phyloP scores from a whole-genome alignment of 768 basidiomycete genomes.

The Lactarius hengduanensis region DNA sequence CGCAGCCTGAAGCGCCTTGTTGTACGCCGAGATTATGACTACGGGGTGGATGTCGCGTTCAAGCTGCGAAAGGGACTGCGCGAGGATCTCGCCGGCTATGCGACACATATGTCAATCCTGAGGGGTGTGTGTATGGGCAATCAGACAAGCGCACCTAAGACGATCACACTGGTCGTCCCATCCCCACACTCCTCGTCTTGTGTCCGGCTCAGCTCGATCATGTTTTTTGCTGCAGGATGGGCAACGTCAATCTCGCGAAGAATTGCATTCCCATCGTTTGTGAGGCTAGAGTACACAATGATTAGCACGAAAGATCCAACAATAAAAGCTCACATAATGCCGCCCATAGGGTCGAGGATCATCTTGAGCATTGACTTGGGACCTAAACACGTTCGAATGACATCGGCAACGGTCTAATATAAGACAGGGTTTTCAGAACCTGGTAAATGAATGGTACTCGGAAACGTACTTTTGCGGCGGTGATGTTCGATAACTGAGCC shows the following conservation, averaged over 20 bases:
- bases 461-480: slow-evolving; percentile 81
- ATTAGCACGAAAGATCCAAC: neutral
- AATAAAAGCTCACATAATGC: slow-evolving; percentile 71
- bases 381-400: slow-evolving; percentile 94
- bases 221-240: slow-evolving; percentile 98
- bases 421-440: slow-evolving; percentile 10
- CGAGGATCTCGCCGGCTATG: slow-evolving; percentile 93
- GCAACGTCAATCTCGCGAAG: slow-evolving; percentile 98
- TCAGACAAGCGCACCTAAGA: slow-evolving; percentile 63
- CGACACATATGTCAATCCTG: neutral
- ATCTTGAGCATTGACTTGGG: slow-evolving; percentile 99
- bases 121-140: neutral
- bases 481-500: slow-evolving; percentile 96
- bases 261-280: slow-evolving; percentile 99
- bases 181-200: slow-evolving; percentile 99
- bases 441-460: neutral
- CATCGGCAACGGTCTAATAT: slow-evolving; percentile 89
- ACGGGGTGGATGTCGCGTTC: slow-evolving; percentile 98
- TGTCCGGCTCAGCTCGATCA: slow-evolving; percentile 97
- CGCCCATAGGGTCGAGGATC: slow-evolving; percentile 99
- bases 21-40: slow-evolving; percentile 97
- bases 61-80: slow-evolving; percentile 88
- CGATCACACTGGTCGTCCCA: slow-evolving; percentile 97
- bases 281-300: slow-evolving; percentile 54
- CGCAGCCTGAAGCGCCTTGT: slow-evolving; percentile 91